These are phyloP conservation scores for Ampelocalamus luodianensis DNA, from an alignment of 176 grass and related monocot genomes.

Conservation along the genomic window DNA sequence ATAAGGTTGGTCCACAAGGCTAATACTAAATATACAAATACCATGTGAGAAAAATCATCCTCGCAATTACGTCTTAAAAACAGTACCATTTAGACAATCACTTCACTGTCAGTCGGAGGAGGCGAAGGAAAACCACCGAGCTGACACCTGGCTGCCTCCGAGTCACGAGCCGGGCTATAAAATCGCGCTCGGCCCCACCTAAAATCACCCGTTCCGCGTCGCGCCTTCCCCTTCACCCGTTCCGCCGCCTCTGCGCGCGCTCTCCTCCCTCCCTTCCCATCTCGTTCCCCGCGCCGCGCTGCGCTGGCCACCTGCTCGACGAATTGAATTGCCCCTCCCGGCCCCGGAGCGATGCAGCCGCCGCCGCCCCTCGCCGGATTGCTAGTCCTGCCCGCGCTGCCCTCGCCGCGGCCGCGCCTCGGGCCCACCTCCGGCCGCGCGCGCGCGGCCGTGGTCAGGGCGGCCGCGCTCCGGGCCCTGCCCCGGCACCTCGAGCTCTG, in stretches of 20 bases:
- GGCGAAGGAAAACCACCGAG: too few relatives aligned
- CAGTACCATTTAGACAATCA: too few relatives aligned
- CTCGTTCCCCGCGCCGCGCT: background rate
- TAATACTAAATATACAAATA: too few relatives aligned
- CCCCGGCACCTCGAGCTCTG: constrained; percentile 44
- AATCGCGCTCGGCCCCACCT: background rate
- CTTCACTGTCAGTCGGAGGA: too few relatives aligned
- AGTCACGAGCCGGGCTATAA: constrained; percentile 5
- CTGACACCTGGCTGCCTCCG: background rate
- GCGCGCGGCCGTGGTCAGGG: background rate
- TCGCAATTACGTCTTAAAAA: too few relatives aligned
- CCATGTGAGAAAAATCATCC: too few relatives aligned
- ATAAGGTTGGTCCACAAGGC: too few relatives aligned
- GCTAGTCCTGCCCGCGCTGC: background rate
- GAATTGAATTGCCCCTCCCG: constrained; percentile 33
- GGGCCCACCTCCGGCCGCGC: background rate
- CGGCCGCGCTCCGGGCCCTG: constrained; percentile 21
- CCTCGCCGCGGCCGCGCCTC: background rate
- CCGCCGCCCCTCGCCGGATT: constrained; percentile 7
- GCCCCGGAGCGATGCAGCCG: constrained; percentile 18
- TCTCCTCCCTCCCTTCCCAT: background rate
- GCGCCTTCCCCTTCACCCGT: background rate
- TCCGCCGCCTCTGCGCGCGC: background rate
- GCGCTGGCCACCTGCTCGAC: constrained; percentile 44
- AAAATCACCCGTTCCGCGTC: background rate